phyloP scores from a whole-genome alignment of 257 asterid species.

The Handroanthus guayacan region DNA sequence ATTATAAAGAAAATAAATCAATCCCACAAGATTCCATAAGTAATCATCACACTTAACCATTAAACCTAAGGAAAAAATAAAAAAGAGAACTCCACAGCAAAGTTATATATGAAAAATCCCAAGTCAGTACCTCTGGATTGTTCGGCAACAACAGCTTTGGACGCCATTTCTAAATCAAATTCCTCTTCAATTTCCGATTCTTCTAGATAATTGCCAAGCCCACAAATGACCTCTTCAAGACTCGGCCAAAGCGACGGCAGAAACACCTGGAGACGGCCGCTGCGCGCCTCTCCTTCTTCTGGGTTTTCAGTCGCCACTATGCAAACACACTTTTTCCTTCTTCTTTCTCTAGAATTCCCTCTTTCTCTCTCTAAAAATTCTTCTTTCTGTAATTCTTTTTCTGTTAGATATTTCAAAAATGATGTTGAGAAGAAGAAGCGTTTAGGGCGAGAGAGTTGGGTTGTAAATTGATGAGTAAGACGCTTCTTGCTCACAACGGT shows the following conservation, averaged over 20 bases:
- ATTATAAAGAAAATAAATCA: neutral
- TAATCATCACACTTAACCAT: too few relatives aligned
- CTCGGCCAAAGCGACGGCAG: slow-evolving; percentile 67
- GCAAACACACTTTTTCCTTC: neutral
- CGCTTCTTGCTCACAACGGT: slow-evolving; percentile 55
- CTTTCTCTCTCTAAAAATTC: neutral
- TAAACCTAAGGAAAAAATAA: neutral
- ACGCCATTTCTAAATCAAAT: slow-evolving; percentile 54
- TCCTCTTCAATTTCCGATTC: slow-evolving; percentile 37
- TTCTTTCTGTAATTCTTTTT: neutral
- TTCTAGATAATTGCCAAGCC: slow-evolving; percentile 27
- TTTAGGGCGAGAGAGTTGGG: neutral
- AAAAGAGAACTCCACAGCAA: neutral
- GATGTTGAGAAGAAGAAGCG: slow-evolving; percentile 13
- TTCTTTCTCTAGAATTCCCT: neutral
- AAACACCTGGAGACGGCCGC: slow-evolving; percentile 77
- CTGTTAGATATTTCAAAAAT: neutral
- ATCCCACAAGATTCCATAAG: neutral
- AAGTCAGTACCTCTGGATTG: slow-evolving; percentile 51
- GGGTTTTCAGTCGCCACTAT: slow-evolving; percentile 70
- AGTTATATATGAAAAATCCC: too few relatives aligned
- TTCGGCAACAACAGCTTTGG: slow-evolving; percentile 51
- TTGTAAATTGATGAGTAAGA: slow-evolving; percentile 17
- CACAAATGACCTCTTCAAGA: slow-evolving; percentile 71
- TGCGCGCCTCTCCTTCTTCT: slow-evolving; percentile 63